phyloP scores from a whole-genome alignment of 345 rosid species.

The Erysimum cheiranthoides region DNA sequence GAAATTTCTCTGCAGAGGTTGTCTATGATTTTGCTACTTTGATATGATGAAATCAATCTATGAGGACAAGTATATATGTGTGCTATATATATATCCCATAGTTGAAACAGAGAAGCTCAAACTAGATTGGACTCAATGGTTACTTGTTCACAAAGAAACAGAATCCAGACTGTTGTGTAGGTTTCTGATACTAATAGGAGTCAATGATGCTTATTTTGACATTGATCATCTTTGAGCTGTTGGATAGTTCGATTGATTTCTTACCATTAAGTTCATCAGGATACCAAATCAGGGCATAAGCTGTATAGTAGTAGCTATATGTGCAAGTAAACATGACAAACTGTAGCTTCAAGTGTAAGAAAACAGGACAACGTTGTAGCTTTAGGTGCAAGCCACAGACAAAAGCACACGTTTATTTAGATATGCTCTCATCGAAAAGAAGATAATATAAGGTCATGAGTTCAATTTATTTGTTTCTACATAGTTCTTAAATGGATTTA shows the following conservation, averaged over 20 bases:
- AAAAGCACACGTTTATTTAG: too few relatives aligned
- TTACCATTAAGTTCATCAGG: neutral
- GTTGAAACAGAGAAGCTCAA: neutral
- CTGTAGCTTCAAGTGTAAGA: neutral
- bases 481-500: neutral
- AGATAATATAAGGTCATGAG: neutral
- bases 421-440: too few relatives aligned
- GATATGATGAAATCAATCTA: neutral
- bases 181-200: neutral
- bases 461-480: neutral
- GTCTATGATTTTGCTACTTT: neutral
- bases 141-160: neutral
- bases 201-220: neutral
- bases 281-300: neutral
- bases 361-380: neutral
- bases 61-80: neutral
- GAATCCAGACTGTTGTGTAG: neutral
- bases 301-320: neutral
- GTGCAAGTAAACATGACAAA: neutral
- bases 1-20: conserved; percentile 1
- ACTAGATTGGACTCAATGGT: neutral
- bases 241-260: neutral
- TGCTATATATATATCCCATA: neutral
- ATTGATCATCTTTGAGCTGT: neutral
- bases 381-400: neutral